A percentile compares a stretch with the other conserved stretches of the same genome.
These are phyloP conservation scores for Podosphaera fusca DNA, from an alignment of 2,329 filamentous ascomycete genomes.

Conservation along the genomic window DNA sequence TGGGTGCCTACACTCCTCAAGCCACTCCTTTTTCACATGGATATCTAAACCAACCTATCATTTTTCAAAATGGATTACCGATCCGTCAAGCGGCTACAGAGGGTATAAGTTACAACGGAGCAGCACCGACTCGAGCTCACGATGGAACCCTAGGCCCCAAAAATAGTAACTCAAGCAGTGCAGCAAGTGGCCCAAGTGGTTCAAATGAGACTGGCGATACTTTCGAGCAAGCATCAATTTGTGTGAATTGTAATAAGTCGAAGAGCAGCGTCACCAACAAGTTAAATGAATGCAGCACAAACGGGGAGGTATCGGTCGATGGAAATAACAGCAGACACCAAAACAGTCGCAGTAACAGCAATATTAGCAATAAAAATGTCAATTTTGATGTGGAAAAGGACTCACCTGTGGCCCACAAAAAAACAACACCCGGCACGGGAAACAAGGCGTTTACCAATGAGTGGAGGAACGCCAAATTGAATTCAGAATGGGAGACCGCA, in stretches of 20 bases:
- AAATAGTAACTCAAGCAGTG: background rate
- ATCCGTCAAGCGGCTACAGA: background rate
- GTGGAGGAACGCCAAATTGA: too few relatives aligned
- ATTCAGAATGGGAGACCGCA: too few relatives aligned
- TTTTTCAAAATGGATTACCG: background rate
- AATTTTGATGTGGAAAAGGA: background rate
- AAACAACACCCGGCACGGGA: background rate
- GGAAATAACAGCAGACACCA: background rate
- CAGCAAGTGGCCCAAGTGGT: background rate
- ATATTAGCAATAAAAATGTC: background rate
- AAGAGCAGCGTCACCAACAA: background rate
- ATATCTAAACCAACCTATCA: background rate
- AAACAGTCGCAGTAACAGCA: background rate
- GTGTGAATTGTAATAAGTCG: background rate
- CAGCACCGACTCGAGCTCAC: background rate
- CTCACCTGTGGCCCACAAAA: background rate
- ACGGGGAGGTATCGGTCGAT: background rate
- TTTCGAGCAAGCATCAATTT: background rate
- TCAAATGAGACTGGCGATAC: background rate
- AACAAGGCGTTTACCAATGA: too few relatives aligned
- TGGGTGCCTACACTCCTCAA: constrained; percentile 16
- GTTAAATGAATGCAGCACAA: background rate
- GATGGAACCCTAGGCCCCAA: background rate
- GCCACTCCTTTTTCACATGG: background rate
- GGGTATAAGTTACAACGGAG: background rate